Conservation (phyloP, 768 basidiomycete species). For the Amanita pallidorosea region DNA sequence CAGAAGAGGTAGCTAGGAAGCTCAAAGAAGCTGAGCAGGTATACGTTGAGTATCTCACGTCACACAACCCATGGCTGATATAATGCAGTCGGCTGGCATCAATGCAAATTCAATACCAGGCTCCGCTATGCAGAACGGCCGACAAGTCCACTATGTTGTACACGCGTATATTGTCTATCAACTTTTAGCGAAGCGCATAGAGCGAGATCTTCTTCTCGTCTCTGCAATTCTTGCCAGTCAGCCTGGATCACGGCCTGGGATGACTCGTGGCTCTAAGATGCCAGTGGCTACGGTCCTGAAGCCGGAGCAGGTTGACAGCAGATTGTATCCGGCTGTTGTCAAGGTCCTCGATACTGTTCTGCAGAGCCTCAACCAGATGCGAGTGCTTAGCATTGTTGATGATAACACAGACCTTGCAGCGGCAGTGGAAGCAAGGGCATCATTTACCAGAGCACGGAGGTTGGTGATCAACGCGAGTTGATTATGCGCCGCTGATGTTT, state of each 20-base stretch:
- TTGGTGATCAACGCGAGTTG: constrained; percentile 17
- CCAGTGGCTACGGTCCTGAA: constrained; percentile 16
- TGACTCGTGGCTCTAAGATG: constrained; percentile 14
- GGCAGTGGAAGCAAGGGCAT: constrained; percentile 66
- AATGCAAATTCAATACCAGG: constrained; percentile 25
- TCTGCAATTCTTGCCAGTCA: constrained; percentile 47
- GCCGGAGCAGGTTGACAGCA: constrained; percentile 46
- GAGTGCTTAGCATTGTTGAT: constrained; percentile 74
- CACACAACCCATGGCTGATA: neutral
- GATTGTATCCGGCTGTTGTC: constrained; percentile 79
- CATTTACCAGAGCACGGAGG: constrained; percentile 70
- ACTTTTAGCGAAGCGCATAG: constrained; percentile 76
- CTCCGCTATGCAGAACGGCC: constrained; percentile 10
- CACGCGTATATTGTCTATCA: constrained; percentile 85
- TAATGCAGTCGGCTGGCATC: constrained; percentile 8
- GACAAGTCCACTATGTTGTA: constrained; percentile 47
- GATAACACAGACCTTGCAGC: constrained; percentile 77
- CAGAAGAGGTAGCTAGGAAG: constrained; percentile 75
- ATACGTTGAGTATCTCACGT: neutral
- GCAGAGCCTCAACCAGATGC: constrained; percentile 79
- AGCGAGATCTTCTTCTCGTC: constrained; percentile 79
- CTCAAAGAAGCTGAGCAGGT: constrained; percentile 83
- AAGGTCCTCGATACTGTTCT: constrained; percentile 81
- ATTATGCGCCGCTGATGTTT: neutral
- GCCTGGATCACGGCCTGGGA: constrained; percentile 15